phyloP scores from a whole-genome alignment of 2,329 filamentous ascomycete genomes.

The Thelonectria rubi region DNA sequence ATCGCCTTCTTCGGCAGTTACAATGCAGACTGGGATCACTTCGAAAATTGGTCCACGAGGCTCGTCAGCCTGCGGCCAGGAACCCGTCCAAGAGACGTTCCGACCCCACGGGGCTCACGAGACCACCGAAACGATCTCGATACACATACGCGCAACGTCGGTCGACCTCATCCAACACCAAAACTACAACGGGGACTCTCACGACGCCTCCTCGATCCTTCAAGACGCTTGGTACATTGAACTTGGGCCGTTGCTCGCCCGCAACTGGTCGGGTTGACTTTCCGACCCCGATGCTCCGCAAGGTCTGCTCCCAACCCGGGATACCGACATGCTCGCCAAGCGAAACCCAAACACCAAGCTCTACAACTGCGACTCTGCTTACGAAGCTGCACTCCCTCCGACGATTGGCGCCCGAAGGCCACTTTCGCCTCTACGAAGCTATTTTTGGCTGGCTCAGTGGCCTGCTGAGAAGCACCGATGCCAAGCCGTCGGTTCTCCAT shows the following conservation, averaged over 20 bases:
- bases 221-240: conserved; percentile 45
- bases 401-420: conserved; percentile 32
- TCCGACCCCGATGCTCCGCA: conserved; percentile 42
- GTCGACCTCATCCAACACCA: conserved; percentile 14
- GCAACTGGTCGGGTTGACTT: conserved; percentile 41
- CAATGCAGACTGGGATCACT: conserved; percentile 54
- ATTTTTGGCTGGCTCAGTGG: conserved; percentile 46
- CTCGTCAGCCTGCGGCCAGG: conserved; percentile 18
- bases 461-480: conserved; percentile 43
- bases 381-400: conserved; percentile 40
- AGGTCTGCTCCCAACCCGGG: conserved; percentile 37
- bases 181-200: background rate
- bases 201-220: conserved; percentile 42
- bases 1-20: conserved; percentile 57
- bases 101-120: conserved; percentile 12
- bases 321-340: conserved; percentile 14
- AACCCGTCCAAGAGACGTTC: conserved; percentile 36
- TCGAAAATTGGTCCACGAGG: conserved; percentile 46
- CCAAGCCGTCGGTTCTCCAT: conserved; percentile 31
- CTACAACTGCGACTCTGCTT: conserved; percentile 26
- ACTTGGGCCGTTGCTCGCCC: conserved; percentile 40
- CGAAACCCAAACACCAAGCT: conserved; percentile 2
- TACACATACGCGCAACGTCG: conserved; percentile 44
- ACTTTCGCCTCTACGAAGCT: conserved; percentile 46
- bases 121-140: conserved; percentile 41